phyloP scores from a whole-genome alignment of 768 basidiomycete genomes.

The Agaricus bisporus region DNA sequence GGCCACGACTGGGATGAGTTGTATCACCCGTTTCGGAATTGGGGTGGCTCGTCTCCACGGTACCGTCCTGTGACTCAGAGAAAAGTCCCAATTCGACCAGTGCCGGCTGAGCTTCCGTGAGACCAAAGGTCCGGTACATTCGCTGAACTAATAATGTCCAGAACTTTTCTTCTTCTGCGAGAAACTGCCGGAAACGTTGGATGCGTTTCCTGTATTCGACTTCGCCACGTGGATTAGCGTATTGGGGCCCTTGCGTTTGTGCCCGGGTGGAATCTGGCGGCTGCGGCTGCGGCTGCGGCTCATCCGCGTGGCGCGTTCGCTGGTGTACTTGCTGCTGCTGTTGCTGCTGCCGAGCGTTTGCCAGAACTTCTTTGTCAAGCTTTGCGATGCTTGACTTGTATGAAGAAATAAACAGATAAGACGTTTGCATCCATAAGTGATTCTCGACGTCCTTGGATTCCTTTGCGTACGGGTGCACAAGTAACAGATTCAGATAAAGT shows the following conservation, averaged over 20 bases:
- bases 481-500: conserved; percentile 62
- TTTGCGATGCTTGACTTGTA: conserved; percentile 73
- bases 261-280: neutral
- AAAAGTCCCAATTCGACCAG: conserved; percentile 55
- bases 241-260: conserved; percentile 12
- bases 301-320: neutral
- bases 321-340: conserved; percentile 21
- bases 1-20: conserved; percentile 8
- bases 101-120: conserved; percentile 57
- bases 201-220: conserved; percentile 85
- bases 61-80: conserved; percentile 30
- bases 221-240: conserved; percentile 32
- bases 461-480: conserved; percentile 60
- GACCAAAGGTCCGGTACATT: conserved; percentile 62
- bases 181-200: conserved; percentile 85
- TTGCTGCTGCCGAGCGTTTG: conserved; percentile 30
- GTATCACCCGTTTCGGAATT: conserved; percentile 13
- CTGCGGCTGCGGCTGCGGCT: conserved; percentile 16
- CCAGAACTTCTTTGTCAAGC: conserved; percentile 54
- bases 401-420: conserved; percentile 74
- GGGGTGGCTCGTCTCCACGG: conserved; percentile 16
- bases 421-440: conserved; percentile 90
- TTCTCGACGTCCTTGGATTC: conserved; percentile 79
- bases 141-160: conserved; percentile 79
- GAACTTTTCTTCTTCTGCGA: conserved; percentile 87